phyloP scores from a whole-genome alignment of 108 stramenopile genomes.

The Phaeodactylum tricornutum region DNA sequence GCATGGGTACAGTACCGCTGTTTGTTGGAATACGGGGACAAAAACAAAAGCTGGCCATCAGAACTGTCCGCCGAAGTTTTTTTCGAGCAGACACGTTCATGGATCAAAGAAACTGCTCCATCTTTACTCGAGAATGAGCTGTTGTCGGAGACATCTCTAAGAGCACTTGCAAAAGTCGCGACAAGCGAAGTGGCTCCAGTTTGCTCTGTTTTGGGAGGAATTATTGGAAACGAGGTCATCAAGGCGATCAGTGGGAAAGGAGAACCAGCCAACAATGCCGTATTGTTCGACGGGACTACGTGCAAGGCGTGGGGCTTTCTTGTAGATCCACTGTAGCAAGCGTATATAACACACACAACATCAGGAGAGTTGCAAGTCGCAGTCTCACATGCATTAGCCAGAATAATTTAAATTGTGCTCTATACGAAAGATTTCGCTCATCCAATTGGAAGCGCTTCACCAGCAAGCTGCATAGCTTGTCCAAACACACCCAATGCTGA shows the following conservation, averaged over 20 bases:
- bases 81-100: background rate
- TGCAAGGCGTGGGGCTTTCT: slow-evolving; percentile 71
- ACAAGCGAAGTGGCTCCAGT: slow-evolving; percentile 76
- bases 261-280: slow-evolving; percentile 82
- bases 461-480: slow-evolving; percentile 5
- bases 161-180: slow-evolving; percentile 36
- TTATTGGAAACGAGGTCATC: slow-evolving; percentile 91
- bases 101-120: background rate
- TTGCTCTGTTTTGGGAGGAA: slow-evolving; percentile 87
- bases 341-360: slow-evolving; percentile 14
- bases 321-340: no score
- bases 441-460: slow-evolving; percentile 11
- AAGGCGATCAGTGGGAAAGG: slow-evolving; percentile 87
- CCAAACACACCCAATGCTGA: slow-evolving; percentile 9
- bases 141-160: background rate
- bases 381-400: background rate
- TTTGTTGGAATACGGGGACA: slow-evolving; percentile 57
- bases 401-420: background rate
- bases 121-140: background rate
- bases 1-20: slow-evolving; percentile 49
- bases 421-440: background rate
- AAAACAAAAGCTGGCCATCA: slow-evolving; percentile 18
- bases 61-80: slow-evolving; percentile 16
- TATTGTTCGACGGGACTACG: slow-evolving; percentile 64
- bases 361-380: background rate